These are phyloP conservation scores for Bruguiera gymnorhiza DNA, from an alignment of 345 rosid genomes.

Conservation along the genomic window DNA sequence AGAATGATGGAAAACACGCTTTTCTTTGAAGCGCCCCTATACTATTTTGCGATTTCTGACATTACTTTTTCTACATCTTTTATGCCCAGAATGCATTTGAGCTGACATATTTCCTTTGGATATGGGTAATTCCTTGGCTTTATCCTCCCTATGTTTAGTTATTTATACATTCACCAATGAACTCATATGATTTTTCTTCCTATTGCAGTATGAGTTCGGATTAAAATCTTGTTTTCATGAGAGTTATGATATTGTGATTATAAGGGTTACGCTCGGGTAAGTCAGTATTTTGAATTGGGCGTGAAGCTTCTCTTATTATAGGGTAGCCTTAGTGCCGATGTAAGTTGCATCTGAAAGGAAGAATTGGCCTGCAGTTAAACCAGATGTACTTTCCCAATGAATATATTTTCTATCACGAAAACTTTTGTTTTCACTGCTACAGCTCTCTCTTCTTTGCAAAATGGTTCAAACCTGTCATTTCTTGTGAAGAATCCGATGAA, in stretches of 20 bases:
- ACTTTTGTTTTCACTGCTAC: too few species aligned
- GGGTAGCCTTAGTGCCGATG: too few species aligned
- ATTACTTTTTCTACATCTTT: conserved; percentile 3
- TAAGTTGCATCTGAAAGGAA: too few species aligned
- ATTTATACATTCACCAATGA: conserved; percentile 11
- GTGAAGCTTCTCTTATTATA: too few species aligned
- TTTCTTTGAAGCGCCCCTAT: not conserved
- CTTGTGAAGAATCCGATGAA: too few species aligned
- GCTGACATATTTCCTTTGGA: conserved; percentile 93
- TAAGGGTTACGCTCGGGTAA: conserved; percentile 67
- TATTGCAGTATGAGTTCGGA: conserved; percentile 86
- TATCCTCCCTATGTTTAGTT: not conserved
- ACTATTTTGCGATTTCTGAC: conserved; percentile 10
- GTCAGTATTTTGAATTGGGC: conserved; percentile 9
- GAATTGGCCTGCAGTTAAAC: too few species aligned
- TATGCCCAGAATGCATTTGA: conserved; percentile 84
- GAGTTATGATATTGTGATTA: conserved; percentile 34
- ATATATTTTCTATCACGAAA: too few species aligned
- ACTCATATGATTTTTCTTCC: conserved; percentile 3
- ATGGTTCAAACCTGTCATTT: too few species aligned
- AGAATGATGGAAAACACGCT: not conserved
- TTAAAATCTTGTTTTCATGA: conserved; percentile 75
- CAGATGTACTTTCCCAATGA: too few species aligned
- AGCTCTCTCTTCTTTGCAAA: too few species aligned
- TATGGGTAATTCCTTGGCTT: conserved; percentile 52